Evolutionary conservation across 164 flowering plant species (phyloP).

Genomic region (Liriodendron chinense): DNA sequence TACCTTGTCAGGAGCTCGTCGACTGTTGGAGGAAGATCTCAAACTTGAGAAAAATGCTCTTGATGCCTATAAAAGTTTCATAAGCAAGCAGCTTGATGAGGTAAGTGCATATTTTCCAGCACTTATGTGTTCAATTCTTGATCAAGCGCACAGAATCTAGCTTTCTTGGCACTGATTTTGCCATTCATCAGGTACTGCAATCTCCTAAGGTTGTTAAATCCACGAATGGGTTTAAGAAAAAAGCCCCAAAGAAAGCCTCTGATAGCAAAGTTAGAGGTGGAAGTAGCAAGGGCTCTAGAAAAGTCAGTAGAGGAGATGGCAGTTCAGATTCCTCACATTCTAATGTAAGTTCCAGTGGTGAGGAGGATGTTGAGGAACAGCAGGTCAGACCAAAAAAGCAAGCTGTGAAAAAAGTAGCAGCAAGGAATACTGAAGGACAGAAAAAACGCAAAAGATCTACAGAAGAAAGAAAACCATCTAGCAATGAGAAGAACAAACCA

Average conservation of each 20-base stretch:
- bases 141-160: background rate
- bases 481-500: slow-evolving; percentile 41
- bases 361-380: slow-evolving; percentile 44
- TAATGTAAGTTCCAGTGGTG: slow-evolving; percentile 15
- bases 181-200: slow-evolving; percentile 41
- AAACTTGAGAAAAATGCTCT: slow-evolving; percentile 62
- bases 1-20: slow-evolving; percentile 70
- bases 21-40: slow-evolving; percentile 86
- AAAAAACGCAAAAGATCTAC: slow-evolving; percentile 52
- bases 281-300: slow-evolving; percentile 25
- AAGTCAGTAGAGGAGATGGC: slow-evolving; percentile 26
- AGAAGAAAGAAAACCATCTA: slow-evolving; percentile 35
- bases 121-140: background rate
- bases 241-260: slow-evolving; percentile 26
- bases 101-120: slow-evolving; percentile 29
- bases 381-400: slow-evolving; percentile 50
- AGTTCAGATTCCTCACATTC: slow-evolving; percentile 39
- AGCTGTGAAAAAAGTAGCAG: slow-evolving; percentile 35
- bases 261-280: background rate
- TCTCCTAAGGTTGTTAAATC: slow-evolving; percentile 32
- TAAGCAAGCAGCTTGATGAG: slow-evolving; percentile 55
- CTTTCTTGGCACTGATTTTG: background rate
- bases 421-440: slow-evolving; percentile 30
- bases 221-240: slow-evolving; percentile 30
- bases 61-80: slow-evolving; percentile 64